Conservation (phyloP, 495 filamentous ascomycete genomes). For the Penicillium manginii region DNA sequence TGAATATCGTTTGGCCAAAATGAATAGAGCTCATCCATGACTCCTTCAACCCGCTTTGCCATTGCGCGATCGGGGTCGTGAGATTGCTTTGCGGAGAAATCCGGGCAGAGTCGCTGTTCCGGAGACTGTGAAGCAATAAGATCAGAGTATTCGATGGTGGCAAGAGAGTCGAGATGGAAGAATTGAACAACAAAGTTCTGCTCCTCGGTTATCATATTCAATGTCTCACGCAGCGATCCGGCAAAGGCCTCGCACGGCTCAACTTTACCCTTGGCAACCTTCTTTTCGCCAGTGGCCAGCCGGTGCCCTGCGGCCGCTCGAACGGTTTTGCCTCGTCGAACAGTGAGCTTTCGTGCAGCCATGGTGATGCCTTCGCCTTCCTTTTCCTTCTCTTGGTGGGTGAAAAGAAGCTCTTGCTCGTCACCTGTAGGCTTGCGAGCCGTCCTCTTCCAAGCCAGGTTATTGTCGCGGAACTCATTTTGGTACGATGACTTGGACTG, state of each 20-base stretch:
- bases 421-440: slow-evolving; percentile 79
- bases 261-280: slow-evolving; percentile 57
- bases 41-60: slow-evolving; percentile 73
- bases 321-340: slow-evolving; percentile 86
- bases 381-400: slow-evolving; percentile 80
- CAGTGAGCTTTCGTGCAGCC: slow-evolving; percentile 87
- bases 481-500: slow-evolving; percentile 76
- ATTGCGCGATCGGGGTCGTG: slow-evolving; percentile 85
- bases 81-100: slow-evolving; percentile 69
- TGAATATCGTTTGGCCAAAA: slow-evolving; percentile 82
- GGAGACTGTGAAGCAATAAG: slow-evolving; percentile 67
- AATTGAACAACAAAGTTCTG: slow-evolving; percentile 95
- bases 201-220: slow-evolving; percentile 81
- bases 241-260: slow-evolving; percentile 83
- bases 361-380: slow-evolving; percentile 67
- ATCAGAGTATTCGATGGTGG: slow-evolving; percentile 79
- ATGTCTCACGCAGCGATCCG: slow-evolving; percentile 74
- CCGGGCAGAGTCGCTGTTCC: slow-evolving; percentile 65
- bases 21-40: slow-evolving; percentile 85
- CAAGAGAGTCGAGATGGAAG: slow-evolving; percentile 83
- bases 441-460: slow-evolving; percentile 79
- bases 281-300: slow-evolving; percentile 60
- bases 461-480: slow-evolving; percentile 78
- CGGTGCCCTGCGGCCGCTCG: slow-evolving; percentile 67
- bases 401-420: slow-evolving; percentile 88